Evolutionary conservation across 768 basidiomycete species (phyloP), one percentile per base, ranked within the genome.

Genomic region (Pulveroboletus sp.): DNA sequence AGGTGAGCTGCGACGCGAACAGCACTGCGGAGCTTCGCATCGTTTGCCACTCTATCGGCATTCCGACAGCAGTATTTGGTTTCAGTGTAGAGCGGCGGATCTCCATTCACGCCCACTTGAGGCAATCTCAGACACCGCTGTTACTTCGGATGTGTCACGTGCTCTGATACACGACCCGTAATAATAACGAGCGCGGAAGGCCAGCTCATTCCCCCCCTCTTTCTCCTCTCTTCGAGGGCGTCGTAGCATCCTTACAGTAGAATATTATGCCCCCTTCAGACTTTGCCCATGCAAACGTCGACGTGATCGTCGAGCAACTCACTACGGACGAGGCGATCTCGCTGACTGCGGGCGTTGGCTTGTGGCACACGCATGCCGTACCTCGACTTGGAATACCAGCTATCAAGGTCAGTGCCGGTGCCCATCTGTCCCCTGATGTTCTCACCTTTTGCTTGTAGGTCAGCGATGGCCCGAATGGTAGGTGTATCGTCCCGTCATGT

Each of bases 401-500:
- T 9, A 70, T 89, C 62, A 88, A 89, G 72, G 83, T 67, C 46
- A 17, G 60, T 49, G 8, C 13, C 7, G 6, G 17, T 11, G 10
- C 0, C 6, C 27, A 6, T 0, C 13, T 77, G 3, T 28, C 5
- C 17, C 6, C 28, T 2, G 8, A 35, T 13, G 8, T 24, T 47
- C 51, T 56, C 15, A 63, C 17, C 21, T 35, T n/a, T 26, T 17
- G 31, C 6, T 5, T 14, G 2, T 41, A 83, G 81, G 82, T 86
- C 60, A 85, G 82, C 69, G 86, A 89, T 71, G 88, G 89, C 2
- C 87, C 88, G 1, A 90, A 89, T 59, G 88, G 86, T 68, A 57
- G 30, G 74, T 51, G 7, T 66, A 37, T 32, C 45, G 30, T 47
- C 18, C 30, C 9, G 7, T 54, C 2, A 8, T 10, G 11, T 39